These are phyloP conservation scores for Didymella keratinophila DNA, from an alignment of 2,329 filamentous ascomycete genomes.

Conservation along the genomic window DNA sequence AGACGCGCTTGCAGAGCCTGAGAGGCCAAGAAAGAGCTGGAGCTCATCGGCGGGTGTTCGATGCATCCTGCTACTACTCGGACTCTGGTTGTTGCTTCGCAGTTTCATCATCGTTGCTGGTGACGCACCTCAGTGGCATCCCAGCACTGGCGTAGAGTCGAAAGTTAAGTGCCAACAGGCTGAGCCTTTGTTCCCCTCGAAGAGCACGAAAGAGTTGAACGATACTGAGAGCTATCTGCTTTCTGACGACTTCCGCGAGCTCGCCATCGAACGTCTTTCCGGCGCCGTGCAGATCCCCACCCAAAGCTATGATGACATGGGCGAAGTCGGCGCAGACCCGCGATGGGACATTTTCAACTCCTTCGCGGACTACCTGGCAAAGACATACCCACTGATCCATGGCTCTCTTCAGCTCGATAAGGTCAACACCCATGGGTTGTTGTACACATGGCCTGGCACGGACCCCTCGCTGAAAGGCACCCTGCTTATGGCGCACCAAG, in stretches of 20 bases:
- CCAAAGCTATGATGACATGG: constrained; percentile 64
- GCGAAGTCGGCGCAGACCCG: constrained; percentile 62
- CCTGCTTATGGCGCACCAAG: constrained; percentile 69
- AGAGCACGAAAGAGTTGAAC: constrained; percentile 38
- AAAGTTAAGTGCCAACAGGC: constrained; percentile 40
- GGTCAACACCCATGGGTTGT: constrained; percentile 66
- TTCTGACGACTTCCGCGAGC: constrained; percentile 40
- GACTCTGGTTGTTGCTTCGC: constrained; percentile 22
- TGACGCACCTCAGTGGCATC: constrained; percentile 22
- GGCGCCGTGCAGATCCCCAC: constrained; percentile 63
- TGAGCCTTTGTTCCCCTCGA: constrained; percentile 35
- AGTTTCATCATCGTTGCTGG: constrained; percentile 24
- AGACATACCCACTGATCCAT: constrained; percentile 50
- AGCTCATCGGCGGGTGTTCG: constrained; percentile 13
- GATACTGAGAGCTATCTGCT: constrained; percentile 39
- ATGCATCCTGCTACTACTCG: constrained; percentile 15
- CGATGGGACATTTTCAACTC: constrained; percentile 67
- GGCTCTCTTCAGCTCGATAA: constrained; percentile 59
- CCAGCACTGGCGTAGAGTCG: not conserved
- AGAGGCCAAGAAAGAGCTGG: constrained; percentile 9
- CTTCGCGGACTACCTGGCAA: constrained; percentile 55
- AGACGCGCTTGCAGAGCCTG: constrained; percentile 11
- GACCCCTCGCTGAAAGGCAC: constrained; percentile 61
- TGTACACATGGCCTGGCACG: constrained; percentile 66
- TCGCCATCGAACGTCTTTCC: constrained; percentile 51